phyloP scores from a whole-genome alignment of 2,329 filamentous ascomycete genomes.

The Huntiella savannae region DNA sequence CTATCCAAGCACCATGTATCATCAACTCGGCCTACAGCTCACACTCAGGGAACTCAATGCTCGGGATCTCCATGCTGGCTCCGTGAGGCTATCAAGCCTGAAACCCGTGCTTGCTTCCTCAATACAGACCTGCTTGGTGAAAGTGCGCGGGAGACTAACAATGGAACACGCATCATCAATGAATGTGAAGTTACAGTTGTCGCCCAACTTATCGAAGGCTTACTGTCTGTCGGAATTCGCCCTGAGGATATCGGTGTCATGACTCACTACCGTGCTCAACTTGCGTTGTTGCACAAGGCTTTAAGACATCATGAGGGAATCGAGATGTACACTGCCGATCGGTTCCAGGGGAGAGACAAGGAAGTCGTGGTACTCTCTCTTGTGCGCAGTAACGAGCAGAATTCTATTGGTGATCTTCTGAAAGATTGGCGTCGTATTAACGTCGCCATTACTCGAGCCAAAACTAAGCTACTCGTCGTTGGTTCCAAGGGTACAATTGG shows the following conservation, averaged over 20 bases:
- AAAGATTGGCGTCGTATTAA: conserved; percentile 89
- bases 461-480: conserved; percentile 76
- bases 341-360: conserved; percentile 92
- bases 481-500: conserved; percentile 68
- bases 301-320: conserved; percentile 44
- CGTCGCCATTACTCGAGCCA: conserved; percentile 82
- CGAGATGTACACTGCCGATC: conserved; percentile 93
- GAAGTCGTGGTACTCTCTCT: conserved; percentile 75
- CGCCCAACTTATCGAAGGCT: conserved; percentile 58
- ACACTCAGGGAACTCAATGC: conserved; percentile 11
- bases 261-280: conserved; percentile 87
- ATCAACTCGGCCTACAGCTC: conserved; percentile 17
- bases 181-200: conserved; percentile 61
- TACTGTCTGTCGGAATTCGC: conserved; percentile 58
- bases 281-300: conserved; percentile 59
- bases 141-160: conserved; percentile 47
- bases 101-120: conserved; percentile 62
- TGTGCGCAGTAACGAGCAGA: conserved; percentile 68
- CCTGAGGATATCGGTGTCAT: conserved; percentile 75
- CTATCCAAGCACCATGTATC: conserved; percentile 42
- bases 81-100: conserved; percentile 46
- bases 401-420: conserved; percentile 73
- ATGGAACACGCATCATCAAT: conserved; percentile 78
- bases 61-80: conserved; percentile 49
- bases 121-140: conserved; percentile 65